Percentiles rank a stretch among this genome's conserved stretches.
Conservation (phyloP, 169 alveolate species). For the Eimeria mitis region DNA sequence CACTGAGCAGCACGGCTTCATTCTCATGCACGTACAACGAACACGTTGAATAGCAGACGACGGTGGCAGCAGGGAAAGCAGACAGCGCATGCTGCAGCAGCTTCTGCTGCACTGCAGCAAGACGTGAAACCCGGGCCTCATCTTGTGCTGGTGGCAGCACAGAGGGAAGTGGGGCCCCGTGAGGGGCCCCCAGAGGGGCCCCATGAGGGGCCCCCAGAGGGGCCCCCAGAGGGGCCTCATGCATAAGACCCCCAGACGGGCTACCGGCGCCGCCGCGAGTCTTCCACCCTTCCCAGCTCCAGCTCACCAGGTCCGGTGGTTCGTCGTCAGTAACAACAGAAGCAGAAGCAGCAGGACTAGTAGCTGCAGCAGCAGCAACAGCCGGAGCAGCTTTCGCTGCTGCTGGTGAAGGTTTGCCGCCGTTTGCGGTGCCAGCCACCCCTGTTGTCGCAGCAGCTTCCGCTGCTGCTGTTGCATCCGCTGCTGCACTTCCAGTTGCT, state of each 20-base stretch:
- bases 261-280: not conserved
- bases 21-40: slow-evolving; percentile 86
- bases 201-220: not conserved
- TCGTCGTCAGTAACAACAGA: no score
- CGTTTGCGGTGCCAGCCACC: not conserved
- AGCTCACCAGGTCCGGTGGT: slow-evolving; percentile 40
- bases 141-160: slow-evolving; percentile 22
- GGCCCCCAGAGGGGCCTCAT: not conserved
- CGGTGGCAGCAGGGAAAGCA: slow-evolving; percentile 73
- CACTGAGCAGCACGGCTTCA: slow-evolving; percentile 81
- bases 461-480: not conserved
- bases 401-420: not conserved
- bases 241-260: not conserved
- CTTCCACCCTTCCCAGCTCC: slow-evolving; percentile 61
- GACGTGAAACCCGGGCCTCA: slow-evolving; percentile 72
- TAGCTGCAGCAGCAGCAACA: not conserved
- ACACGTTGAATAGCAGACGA: slow-evolving; percentile 87
- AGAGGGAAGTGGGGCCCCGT: not conserved
- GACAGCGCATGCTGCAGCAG: slow-evolving; percentile 85
- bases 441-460: not conserved
- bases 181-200: slow-evolving; percentile 4
- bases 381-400: not conserved
- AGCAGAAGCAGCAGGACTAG: not conserved
- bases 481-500: no score
- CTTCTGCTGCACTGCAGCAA: slow-evolving; percentile 83